These are phyloP conservation scores for Neonectria magnoliae DNA, from an alignment of 2,329 filamentous ascomycete genomes.

Conservation along the genomic window DNA sequence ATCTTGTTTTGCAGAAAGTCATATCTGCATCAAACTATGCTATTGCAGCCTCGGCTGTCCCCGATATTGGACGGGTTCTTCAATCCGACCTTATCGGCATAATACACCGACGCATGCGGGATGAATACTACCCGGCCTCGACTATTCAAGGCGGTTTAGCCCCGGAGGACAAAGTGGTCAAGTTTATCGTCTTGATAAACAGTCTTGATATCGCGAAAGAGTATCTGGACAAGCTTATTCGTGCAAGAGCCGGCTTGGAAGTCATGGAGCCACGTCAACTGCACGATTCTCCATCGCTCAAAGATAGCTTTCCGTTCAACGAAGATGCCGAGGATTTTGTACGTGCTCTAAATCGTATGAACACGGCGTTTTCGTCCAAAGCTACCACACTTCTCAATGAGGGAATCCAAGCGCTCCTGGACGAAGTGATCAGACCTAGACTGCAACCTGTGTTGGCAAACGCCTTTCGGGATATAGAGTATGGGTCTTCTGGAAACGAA, in stretches of 20 bases:
- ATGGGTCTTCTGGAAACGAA: background rate
- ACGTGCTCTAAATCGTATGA: background rate
- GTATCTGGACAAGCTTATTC: constrained; percentile 67
- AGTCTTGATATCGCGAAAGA: constrained; percentile 92
- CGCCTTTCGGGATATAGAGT: background rate
- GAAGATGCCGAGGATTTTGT: background rate
- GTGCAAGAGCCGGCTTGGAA: background rate
- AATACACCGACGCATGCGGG: constrained; percentile 97
- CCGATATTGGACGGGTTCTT: constrained; percentile 81
- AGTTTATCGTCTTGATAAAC: constrained; percentile 94
- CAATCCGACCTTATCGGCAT: constrained; percentile 93
- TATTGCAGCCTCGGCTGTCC: constrained; percentile 80
- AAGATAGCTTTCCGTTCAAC: background rate
- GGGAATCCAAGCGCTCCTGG: background rate
- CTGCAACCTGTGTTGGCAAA: background rate
- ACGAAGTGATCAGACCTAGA: background rate
- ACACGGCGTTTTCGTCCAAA: background rate
- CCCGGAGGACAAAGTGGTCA: constrained; percentile 86
- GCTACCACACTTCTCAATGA: background rate
- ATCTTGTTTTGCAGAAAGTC: constrained; percentile 86
- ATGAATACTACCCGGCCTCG: constrained; percentile 90
- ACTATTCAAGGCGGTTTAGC: constrained; percentile 81
- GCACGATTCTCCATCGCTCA: background rate
- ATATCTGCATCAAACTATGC: constrained; percentile 85
- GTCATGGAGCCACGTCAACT: background rate